A percentile compares a stretch with the other conserved stretches of the same genome.
Conservation (phyloP, 305 asterid genomes). For the Fraxinus latifolia region DNA sequence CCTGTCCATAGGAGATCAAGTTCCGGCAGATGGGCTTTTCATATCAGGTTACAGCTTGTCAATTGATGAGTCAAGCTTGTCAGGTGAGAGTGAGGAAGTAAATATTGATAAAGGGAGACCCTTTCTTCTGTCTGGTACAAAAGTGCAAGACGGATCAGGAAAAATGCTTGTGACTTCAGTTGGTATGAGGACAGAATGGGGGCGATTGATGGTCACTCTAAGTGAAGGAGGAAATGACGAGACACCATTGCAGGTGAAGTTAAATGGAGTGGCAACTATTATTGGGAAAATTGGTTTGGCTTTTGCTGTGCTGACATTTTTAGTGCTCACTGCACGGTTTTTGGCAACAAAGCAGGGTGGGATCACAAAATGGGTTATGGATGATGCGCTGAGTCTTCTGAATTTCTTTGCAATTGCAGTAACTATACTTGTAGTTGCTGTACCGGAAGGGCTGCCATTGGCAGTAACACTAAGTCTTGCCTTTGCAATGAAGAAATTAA, state of each 20-base stretch:
- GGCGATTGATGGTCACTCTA: constrained; percentile 63
- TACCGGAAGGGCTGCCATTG: constrained; percentile 82
- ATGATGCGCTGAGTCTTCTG: constrained; percentile 48
- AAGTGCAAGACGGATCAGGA: constrained; percentile 77
- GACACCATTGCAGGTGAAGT: constrained; percentile 79
- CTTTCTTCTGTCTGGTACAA: constrained; percentile 66
- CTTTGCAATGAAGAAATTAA: constrained; percentile 80
- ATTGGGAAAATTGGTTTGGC: constrained; percentile 72
- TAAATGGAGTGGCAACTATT: constrained; percentile 71
- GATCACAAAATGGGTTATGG: constrained; percentile 42
- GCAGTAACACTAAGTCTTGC: constrained; percentile 86
- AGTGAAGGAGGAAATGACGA: constrained; percentile 70
- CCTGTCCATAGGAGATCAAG: constrained; percentile 69
- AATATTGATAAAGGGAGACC: constrained; percentile 45
- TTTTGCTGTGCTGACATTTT: constrained; percentile 61
- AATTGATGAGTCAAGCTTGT: constrained; percentile 70
- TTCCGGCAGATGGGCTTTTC: constrained; percentile 76
- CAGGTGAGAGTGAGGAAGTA: constrained; percentile 78
- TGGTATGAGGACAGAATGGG: constrained; percentile 90
- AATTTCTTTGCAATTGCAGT: constrained; percentile 75
- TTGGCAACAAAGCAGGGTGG: constrained; percentile 43
- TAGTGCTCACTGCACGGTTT: constrained; percentile 53
- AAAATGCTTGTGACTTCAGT: constrained; percentile 71
- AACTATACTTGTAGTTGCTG: constrained; percentile 83
- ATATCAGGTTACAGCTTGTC: constrained; percentile 62